Evolutionary conservation across 2,329 filamentous ascomycete genomes (phyloP), one percentile per base, ranked within the genome.

Genomic region (Beauveria varroae): DNA sequence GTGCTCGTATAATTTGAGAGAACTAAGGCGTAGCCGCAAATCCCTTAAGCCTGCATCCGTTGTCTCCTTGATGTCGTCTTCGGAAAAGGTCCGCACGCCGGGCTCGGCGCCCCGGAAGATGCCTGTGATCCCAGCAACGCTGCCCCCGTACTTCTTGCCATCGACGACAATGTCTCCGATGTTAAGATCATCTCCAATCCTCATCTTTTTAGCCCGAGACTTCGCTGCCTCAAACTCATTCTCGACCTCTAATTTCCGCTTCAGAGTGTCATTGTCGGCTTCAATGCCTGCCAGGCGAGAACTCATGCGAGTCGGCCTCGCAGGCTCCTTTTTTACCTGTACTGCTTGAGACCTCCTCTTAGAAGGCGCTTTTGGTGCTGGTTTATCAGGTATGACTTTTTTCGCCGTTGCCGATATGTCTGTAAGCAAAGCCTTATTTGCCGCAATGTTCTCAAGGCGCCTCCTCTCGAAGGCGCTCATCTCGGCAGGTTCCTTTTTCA

Each of bases 381-480:
- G 75, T 60, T 83, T 84, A 0, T 83, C 79, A 1, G 87, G 89
- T 12, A 89, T 78, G n/a, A 86, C 80, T 55, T 83, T 86, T 24
- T 88, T 88, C 0, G 90, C 86, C 0, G 88, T 83, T 2, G 85
- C 84, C 2, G 89, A 87, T 1, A 96, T 83, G 63, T 92, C 88
- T 63, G 89, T 89, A 0, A 97, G 75, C 0, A 96, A 71, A 0
- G 88, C 90, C 73, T 93, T 88, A 67, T 96, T 95, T 59, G 90
- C 87, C 0, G 88, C 90, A 46, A 96, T 96, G 66, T 96, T 96
- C 63, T 92, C 91, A 18, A 91, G 83, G 0, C 93, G 83, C 67
- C 90, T 86, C 68, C 87, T 86, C 79, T 96, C 93, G 74, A 96
- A 97, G 44, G 91, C 90, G 74, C 90, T 96, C 67, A 96, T 78